Conservation (phyloP, 768 basidiomycete species). For the Serendipita indica region DNA sequence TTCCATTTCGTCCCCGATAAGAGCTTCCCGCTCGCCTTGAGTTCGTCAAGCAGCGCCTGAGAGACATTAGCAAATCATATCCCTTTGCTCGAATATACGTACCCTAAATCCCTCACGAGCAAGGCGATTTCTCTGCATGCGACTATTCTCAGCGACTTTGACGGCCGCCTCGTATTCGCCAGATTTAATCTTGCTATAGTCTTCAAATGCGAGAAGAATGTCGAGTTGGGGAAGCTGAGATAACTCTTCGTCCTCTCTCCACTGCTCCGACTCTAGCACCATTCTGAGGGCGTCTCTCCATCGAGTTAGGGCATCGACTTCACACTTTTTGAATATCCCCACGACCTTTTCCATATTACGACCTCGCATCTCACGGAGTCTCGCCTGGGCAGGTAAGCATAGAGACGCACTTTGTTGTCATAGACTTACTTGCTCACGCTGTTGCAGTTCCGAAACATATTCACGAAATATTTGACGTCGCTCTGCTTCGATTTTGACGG, state of each 20-base stretch:
- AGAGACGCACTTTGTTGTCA: slow-evolving; percentile 9
- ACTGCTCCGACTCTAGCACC: slow-evolving; percentile 63
- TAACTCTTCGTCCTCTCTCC: slow-evolving; percentile 61
- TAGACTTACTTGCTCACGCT: slow-evolving; percentile 68
- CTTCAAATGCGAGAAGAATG: slow-evolving; percentile 85
- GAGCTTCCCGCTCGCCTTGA: slow-evolving; percentile 52
- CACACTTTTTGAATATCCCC: slow-evolving; percentile 67
- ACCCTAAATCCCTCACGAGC: slow-evolving; percentile 86
- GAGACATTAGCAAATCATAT: not conserved
- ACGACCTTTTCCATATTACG: slow-evolving; percentile 77
- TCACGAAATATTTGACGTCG: slow-evolving; percentile 82
- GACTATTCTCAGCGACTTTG: slow-evolving; percentile 65
- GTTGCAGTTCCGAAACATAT: slow-evolving; percentile 71
- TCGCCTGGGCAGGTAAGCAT: slow-evolving; percentile 37
- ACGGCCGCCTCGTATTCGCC: slow-evolving; percentile 83
- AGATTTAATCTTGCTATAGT: slow-evolving; percentile 80
- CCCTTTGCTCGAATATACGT: slow-evolving; percentile 13
- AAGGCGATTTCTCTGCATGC: slow-evolving; percentile 71
- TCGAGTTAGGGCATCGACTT: slow-evolving; percentile 84
- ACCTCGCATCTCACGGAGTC: slow-evolving; percentile 56
- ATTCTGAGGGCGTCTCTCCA: slow-evolving; percentile 77
- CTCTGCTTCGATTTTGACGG: slow-evolving; percentile 73
- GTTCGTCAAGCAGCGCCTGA: slow-evolving; percentile 54
- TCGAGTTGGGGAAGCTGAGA: slow-evolving; percentile 78
- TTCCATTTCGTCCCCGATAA: slow-evolving; percentile 86